Conservation (phyloP, 257 asterid genomes). For the Galeopsis tetrahit region DNA sequence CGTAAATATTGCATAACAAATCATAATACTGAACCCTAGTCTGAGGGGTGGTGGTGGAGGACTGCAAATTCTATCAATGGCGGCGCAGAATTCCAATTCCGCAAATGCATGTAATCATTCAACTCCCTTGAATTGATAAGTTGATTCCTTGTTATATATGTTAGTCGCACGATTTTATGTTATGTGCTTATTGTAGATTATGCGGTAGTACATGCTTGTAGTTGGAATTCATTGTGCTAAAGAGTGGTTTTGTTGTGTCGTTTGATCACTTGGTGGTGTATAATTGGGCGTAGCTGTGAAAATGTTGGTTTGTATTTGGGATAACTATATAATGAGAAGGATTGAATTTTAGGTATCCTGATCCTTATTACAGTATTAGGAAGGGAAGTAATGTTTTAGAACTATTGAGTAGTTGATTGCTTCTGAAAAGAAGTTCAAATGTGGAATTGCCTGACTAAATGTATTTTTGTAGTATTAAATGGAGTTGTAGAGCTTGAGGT, state of each 20-base stretch:
- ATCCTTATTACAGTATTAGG: background rate
- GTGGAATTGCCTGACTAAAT: background rate
- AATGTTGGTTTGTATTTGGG: background rate
- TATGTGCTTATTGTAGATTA: background rate
- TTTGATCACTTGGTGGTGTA: background rate
- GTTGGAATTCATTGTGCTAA: background rate
- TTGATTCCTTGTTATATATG: background rate
- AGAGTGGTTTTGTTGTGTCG: background rate
- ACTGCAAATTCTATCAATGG: slow-evolving; percentile 30
- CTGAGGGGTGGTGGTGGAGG: slow-evolving; percentile 8
- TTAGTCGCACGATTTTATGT: background rate
- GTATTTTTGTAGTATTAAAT: background rate
- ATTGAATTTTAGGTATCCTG: background rate
- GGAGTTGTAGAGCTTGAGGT: background rate
- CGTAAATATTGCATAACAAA: background rate
- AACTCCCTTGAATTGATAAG: background rate
- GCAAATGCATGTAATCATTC: slow-evolving; percentile 35
- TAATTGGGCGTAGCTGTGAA: slow-evolving; percentile 4
- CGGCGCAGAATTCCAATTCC: slow-evolving; percentile 29
- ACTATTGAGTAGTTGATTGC: background rate
- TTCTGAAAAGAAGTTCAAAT: background rate
- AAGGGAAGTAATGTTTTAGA: background rate
- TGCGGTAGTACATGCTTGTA: slow-evolving; percentile 12
- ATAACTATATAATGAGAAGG: background rate
- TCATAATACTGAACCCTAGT: slow-evolving; percentile 30